Conservation (phyloP, 2,329 filamentous ascomycete species). For the Pestalotiopsis sp. region DNA sequence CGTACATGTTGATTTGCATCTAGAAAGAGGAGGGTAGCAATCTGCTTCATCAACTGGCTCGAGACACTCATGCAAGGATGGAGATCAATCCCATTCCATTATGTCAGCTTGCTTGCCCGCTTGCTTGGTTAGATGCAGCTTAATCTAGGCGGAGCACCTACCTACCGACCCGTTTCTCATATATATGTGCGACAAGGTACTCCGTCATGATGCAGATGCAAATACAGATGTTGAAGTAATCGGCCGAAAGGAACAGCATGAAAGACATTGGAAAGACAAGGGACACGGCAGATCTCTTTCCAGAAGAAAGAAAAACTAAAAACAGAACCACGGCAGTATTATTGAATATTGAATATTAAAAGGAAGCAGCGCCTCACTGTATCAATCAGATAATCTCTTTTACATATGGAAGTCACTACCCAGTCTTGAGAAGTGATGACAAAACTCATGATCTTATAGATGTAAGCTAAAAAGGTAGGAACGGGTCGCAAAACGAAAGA, state of each 20-base stretch:
- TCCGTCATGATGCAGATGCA: not conserved
- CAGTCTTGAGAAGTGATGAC: too few relatives aligned
- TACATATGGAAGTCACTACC: too few relatives aligned
- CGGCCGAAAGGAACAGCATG: too few relatives aligned
- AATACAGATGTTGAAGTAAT: not conserved
- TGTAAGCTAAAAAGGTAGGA: too few relatives aligned
- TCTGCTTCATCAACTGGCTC: not conserved
- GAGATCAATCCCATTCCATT: not conserved
- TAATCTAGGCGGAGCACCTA: not conserved
- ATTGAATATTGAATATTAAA: too few relatives aligned
- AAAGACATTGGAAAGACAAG: too few relatives aligned
- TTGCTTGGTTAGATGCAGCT: not conserved
- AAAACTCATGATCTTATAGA: too few relatives aligned
- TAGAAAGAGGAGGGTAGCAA: not conserved
- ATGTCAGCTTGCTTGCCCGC: not conserved
- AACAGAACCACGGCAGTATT: too few relatives aligned
- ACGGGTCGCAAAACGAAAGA: too few relatives aligned
- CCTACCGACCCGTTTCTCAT: not conserved
- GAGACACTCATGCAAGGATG: not conserved
- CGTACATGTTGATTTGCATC: not conserved
- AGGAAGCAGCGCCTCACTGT: too few relatives aligned
- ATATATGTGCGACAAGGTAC: not conserved
- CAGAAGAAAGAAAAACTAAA: not conserved
- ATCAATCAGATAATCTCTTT: too few relatives aligned
- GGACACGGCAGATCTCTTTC: too few relatives aligned